Evolutionary conservation across 495 filamentous ascomycete genomes (phyloP).

Genomic region (Podospora pseudoanserina): DNA sequence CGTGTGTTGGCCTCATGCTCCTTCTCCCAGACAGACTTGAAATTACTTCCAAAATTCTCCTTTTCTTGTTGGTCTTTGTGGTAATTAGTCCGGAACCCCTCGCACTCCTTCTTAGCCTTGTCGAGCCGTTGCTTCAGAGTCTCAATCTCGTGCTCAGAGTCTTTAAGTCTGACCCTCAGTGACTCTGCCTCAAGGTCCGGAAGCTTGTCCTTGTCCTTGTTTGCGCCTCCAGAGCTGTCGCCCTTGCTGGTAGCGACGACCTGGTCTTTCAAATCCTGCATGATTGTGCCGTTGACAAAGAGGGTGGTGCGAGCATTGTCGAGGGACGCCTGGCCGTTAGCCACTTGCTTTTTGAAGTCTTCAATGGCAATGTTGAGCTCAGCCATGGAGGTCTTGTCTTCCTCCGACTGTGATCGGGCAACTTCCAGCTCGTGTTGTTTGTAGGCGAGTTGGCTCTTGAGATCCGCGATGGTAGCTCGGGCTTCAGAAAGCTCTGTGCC

Average conservation of each 20-base stretch:
- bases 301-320: neutral
- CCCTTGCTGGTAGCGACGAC: neutral
- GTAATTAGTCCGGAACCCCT: neutral
- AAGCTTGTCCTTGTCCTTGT: neutral
- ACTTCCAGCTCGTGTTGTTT: neutral
- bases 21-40: neutral
- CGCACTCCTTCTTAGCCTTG: neutral
- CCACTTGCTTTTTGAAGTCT: neutral
- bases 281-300: neutral
- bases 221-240: neutral
- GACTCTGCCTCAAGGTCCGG: neutral
- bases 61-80: neutral
- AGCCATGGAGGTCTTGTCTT: too few species aligned
- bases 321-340: neutral
- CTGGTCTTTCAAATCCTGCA: neutral
- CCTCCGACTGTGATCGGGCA: too few species aligned
- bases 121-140: neutral
- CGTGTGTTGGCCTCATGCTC: neutral
- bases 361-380: neutral
- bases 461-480: too few species aligned
- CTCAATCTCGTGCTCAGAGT: neutral
- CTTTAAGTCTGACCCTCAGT: neutral
- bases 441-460: too few species aligned
- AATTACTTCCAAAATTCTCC: neutral
- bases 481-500: neutral